Evolutionary conservation across 441 rosid species (phyloP), one percentile per base, ranked within the genome.

Genomic region (Caryocar brasiliense): DNA sequence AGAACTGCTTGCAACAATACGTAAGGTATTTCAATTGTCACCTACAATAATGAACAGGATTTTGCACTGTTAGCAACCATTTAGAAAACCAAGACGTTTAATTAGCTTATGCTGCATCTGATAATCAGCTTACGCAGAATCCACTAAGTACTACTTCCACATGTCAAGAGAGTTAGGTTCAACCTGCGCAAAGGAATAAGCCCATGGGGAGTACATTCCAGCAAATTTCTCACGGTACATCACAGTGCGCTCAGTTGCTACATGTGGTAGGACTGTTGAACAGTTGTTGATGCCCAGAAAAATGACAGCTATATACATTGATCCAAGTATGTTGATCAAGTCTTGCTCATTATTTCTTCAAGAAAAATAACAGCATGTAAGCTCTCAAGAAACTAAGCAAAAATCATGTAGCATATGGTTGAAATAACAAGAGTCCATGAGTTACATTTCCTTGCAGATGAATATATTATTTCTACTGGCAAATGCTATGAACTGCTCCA

Each of bases 11-110:
- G 79, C 6, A 63, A 12, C 10, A 79, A 13, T 23, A 77, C 33
- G 42, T 79, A 77, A 7, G 82, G 86, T 17, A 75, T 20, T 50
- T 82, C 86, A 8, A 77, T 44, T 0, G 65, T 39, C 33, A 79
- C 71, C 83, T 78, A 63, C 29, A 46, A 38, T 21, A 54, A 14
- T 24, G n/a, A n/a, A n/a, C 12, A 50, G 32, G 40, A 21, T 0
- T 1, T 7, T 32, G 0, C 2, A 23, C 25, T 1, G 7, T 13
- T 32, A 4, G 10, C 7, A 22, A 4, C 26, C 9, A 12, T 19
- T 6, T 28, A 29, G 36, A 40, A 26, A 26, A 39, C 29, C 3
- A 11, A 23, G 7, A 23, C 20, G 24, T 32, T 40, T 12, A 19
- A 23, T 36, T 9, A 50, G 8, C n/a, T 4, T 19, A 7, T 14